Conservation (phyloP, 2,329 filamentous ascomycete species). For the Aureobasidium sp. region DNA sequence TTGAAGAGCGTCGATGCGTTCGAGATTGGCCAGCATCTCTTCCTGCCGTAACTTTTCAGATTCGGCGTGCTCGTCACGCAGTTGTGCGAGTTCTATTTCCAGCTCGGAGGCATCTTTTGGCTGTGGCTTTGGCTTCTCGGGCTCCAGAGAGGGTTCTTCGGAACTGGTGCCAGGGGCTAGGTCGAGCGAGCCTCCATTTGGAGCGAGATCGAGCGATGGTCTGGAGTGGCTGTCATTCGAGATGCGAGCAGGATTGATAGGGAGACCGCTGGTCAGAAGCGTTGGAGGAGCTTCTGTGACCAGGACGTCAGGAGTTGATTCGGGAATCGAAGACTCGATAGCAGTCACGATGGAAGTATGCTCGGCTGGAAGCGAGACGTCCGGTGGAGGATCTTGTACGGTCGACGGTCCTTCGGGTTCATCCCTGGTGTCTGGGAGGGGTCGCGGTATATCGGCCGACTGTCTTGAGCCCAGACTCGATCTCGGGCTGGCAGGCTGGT, state of each 20-base stretch:
- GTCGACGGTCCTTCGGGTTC: conserved; percentile 15
- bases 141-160: background rate
- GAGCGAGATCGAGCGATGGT: conserved; percentile 20
- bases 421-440: conserved; percentile 19
- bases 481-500: conserved; percentile 46
- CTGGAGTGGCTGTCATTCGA: conserved; percentile 26
- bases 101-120: conserved; percentile 25
- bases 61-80: conserved; percentile 45
- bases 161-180: background rate
- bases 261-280: conserved; percentile 27
- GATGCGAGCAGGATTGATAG: conserved; percentile 29
- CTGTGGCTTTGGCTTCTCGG: background rate
- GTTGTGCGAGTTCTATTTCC: conserved; percentile 40
- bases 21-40: conserved; percentile 75
- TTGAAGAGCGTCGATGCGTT: conserved; percentile 86
- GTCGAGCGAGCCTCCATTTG: no score
- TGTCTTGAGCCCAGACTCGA: conserved; percentile 39
- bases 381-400: background rate
- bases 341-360: background rate
- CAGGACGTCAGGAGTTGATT: background rate
- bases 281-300: conserved; percentile 16
- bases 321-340: conserved; percentile 2
- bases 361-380: background rate
- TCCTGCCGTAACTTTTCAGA: conserved; percentile 61
- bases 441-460: conserved; percentile 26